A percentile compares a stretch with the other conserved stretches of the same genome.
phyloP scores from a whole-genome alignment of 495 filamentous ascomycete genomes.

The Symbiotaphrina buchneri region DNA sequence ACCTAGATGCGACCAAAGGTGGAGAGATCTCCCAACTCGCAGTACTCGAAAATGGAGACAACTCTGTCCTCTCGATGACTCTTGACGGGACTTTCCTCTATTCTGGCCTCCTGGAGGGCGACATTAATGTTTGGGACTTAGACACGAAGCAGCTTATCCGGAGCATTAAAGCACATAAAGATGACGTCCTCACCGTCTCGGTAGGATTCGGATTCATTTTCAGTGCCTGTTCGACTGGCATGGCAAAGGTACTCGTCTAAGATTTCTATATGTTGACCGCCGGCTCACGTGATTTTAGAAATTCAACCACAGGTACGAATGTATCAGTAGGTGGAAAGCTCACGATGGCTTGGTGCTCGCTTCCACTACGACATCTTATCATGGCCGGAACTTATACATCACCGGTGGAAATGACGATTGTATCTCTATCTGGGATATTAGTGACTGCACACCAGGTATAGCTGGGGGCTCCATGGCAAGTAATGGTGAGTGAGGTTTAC shows the following conservation, averaged over 20 bases:
- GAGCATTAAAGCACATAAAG: constrained; percentile 54
- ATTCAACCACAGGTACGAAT: constrained; percentile 78
- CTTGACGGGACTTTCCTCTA: constrained; percentile 79
- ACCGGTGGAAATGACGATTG: constrained; percentile 90
- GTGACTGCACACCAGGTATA: constrained; percentile 23
- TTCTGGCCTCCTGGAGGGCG: constrained; percentile 68
- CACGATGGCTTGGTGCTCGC: constrained; percentile 73
- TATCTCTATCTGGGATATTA: constrained; percentile 72
- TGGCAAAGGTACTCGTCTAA: constrained; percentile 68
- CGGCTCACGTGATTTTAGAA: constrained; percentile 28
- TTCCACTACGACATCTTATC: constrained; percentile 47
- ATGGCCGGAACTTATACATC: constrained; percentile 54
- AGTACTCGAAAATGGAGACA: constrained; percentile 55
- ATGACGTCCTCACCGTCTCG: constrained; percentile 67
- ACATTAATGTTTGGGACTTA: constrained; percentile 89
- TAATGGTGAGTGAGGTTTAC: constrained; percentile 22
- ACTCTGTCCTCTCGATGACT: constrained; percentile 60
- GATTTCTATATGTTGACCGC: no score
- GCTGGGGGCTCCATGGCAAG: constrained; percentile 25
- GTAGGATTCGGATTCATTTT: constrained; percentile 71
- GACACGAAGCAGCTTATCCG: constrained; percentile 82
- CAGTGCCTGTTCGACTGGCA: constrained; percentile 59
- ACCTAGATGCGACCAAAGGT: constrained; percentile 26
- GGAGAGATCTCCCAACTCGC: constrained; percentile 34
- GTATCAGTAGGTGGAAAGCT: constrained; percentile 59